These are phyloP conservation scores for Babesia bigemina DNA, from an alignment of 169 alveolate species.

Conservation along the genomic window DNA sequence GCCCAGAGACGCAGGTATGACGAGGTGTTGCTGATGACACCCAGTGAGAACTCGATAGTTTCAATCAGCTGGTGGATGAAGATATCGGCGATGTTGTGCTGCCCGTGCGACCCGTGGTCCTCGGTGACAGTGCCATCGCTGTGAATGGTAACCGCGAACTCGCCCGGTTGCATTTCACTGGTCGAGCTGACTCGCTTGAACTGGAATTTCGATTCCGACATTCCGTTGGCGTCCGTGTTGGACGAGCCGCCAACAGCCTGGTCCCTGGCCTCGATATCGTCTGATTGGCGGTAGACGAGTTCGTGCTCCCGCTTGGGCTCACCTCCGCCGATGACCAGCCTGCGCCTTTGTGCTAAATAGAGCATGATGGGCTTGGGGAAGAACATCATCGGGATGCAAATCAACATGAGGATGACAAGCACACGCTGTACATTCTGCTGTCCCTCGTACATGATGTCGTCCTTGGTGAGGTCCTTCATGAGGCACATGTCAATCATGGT, in stretches of 20 bases:
- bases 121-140: slow-evolving; percentile 65
- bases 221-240: neutral
- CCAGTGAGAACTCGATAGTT: slow-evolving; percentile 98
- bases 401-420: slow-evolving; percentile 81
- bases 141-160: slow-evolving; percentile 57
- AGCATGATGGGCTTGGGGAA: slow-evolving; percentile 90
- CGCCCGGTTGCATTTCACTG: slow-evolving; percentile 50
- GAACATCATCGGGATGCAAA: slow-evolving; percentile 93
- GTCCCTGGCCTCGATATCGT: slow-evolving; percentile 19
- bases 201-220: neutral
- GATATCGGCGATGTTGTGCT: slow-evolving; percentile 81
- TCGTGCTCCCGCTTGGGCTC: slow-evolving; percentile 52
- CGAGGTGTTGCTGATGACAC: slow-evolving; percentile 98
- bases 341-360: slow-evolving; percentile 22
- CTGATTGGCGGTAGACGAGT: slow-evolving; percentile 67
- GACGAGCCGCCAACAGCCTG: neutral
- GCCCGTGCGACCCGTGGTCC: slow-evolving; percentile 62
- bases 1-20: slow-evolving; percentile 99
- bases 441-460: slow-evolving; percentile 75
- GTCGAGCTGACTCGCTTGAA: slow-evolving; percentile 12
- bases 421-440: slow-evolving; percentile 82
- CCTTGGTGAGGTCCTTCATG: slow-evolving; percentile 75
- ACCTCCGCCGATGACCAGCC: slow-evolving; percentile 7
- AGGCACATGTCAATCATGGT: slow-evolving; percentile 93
- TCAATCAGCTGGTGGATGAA: slow-evolving; percentile 96